A percentile compares a stretch with the other conserved stretches of the same genome.
phyloP scores from a whole-genome alignment of 768 basidiomycete genomes.

The Gyrodon lividus region DNA sequence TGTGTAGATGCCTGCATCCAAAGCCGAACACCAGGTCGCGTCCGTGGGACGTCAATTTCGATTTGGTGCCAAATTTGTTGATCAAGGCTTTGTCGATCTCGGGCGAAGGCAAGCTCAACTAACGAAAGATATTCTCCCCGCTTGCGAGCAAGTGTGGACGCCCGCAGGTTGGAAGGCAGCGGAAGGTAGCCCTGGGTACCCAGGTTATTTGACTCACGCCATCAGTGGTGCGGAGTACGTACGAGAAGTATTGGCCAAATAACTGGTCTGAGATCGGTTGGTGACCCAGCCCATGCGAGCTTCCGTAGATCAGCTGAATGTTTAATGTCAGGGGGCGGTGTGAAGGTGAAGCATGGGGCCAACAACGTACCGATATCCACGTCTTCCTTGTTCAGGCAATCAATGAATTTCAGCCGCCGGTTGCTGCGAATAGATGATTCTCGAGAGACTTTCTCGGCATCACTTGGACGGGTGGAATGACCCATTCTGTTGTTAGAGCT shows the following conservation, averaged over 20 bases:
- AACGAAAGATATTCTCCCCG: conserved; percentile 89
- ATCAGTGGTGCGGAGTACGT: conserved; percentile 30
- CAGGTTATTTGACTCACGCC: conserved; percentile 5
- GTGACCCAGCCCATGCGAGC: conserved; percentile 94
- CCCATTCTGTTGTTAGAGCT: conserved; percentile 8
- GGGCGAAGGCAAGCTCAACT: conserved; percentile 85
- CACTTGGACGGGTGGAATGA: conserved; percentile 22
- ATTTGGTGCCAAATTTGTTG: conserved; percentile 99
- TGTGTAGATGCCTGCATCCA: conserved; percentile 94
- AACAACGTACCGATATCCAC: conserved; percentile 72
- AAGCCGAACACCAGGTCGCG: conserved; percentile 83
- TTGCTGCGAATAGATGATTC: conserved; percentile 79
- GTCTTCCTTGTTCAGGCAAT: conserved; percentile 72
- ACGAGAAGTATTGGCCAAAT: conserved; percentile 95
- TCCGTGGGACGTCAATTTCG: conserved; percentile 96
- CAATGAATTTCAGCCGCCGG: conserved; percentile 76
- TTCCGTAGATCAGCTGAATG: conserved; percentile 76
- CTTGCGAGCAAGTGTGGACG: conserved; percentile 80
- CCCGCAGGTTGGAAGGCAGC: conserved; percentile 71
- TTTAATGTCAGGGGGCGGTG: conserved; percentile 5
- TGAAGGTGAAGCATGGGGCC: neutral
- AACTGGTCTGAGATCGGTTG: conserved; percentile 80
- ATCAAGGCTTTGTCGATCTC: conserved; percentile 83
- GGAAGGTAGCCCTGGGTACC: conserved; percentile 85
- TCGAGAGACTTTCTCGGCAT: conserved; percentile 61